phyloP scores from a whole-genome alignment of 2,329 filamentous ascomycete species.

The Trichoderma guizhouense region DNA sequence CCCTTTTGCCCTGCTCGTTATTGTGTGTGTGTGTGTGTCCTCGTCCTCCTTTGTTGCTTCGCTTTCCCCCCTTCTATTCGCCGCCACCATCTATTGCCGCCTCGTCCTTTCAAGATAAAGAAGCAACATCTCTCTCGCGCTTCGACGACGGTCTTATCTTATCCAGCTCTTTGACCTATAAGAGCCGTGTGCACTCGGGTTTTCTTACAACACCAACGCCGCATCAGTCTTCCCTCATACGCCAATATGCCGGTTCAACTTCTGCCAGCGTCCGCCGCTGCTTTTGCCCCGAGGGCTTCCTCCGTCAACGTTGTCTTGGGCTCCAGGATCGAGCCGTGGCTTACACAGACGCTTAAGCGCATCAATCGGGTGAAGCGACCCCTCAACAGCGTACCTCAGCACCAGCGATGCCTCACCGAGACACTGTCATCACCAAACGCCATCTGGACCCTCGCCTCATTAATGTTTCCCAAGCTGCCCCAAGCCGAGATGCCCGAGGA shows the following conservation, averaged over 20 bases:
- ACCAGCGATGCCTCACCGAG: constrained; percentile 92
- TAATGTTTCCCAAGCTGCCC: constrained; percentile 89
- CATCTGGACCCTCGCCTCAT: constrained; percentile 89
- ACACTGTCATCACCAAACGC: constrained; percentile 84
- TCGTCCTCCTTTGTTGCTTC: constrained; percentile 5
- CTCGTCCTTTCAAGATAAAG: background rate
- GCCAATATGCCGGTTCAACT: constrained; percentile 80
- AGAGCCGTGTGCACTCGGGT: background rate
- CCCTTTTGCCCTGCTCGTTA: constrained; percentile 27
- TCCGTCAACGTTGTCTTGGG: constrained; percentile 93
- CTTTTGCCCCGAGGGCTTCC: constrained; percentile 86
- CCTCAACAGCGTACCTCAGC: constrained; percentile 93
- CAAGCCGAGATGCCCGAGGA: constrained; percentile 82
- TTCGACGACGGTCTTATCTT: background rate
- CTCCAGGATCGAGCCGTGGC: constrained; percentile 91
- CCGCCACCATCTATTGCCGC: background rate
- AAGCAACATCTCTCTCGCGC: background rate
- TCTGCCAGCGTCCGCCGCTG: constrained; percentile 89
- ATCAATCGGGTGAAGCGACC: constrained; percentile 96
- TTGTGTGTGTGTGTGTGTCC: constrained; percentile 2
- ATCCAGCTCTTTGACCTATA: background rate
- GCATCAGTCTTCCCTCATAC: background rate
- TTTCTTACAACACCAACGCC: background rate
- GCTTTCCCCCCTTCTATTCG: constrained; percentile 3
- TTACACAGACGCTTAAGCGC: constrained; percentile 93